Base-by-base conservation (phyloP, 1,284 basidiomycete genomes). In the Rugosomyces carneus region DNA sequence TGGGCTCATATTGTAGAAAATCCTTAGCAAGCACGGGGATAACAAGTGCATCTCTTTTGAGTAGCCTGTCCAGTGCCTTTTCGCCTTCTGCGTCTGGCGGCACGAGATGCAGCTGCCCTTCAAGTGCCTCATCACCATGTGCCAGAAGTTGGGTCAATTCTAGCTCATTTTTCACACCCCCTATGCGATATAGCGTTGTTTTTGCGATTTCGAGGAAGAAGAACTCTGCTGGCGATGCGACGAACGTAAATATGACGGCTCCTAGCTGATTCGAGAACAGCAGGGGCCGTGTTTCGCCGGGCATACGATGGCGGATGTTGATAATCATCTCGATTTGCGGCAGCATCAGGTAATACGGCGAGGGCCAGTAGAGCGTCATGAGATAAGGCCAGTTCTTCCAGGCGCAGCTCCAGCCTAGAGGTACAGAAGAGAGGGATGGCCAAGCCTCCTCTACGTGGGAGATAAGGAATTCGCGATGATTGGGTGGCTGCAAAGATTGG, bases 241-340 rank as follows among this genome's bases (percentile, higher is more conserved):
- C 42, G 3, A 58, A 40, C 10, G 55, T 52, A 45, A 63, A 60
- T 10, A 63, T 44, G 24, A 59, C 59, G 13, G 51, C 43, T 5
- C 51, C 20, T n/a, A 40, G 40, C 13, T 49, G 46, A 42, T 55
- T 55, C 7, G 57, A 58, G 53, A 58, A 69, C 35, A 68, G 52
- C 16, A 68, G 18, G 5, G 65, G 65, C 4, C 60, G 54, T 9
- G 31, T 34, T 37, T 64, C 60, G 13, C 67, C 68, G 0, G 51
- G 59, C 24, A 69, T 53, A 3, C 48, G 58, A 52, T 65, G 59
- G 18, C 53, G 53, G 26, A 70, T 57, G 50, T 67, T 69, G 29
- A 67, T 53, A 16, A 65, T 41, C 58, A 67, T 62, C 41, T 68
- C 61, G 41, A 69, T 63, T 52, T 65, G 63, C 8, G 66, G 66